A percentile compares a stretch with the other conserved stretches of the same genome.
These are phyloP conservation scores for Globisporangium rhizosaccharum DNA, from an alignment of 352 stramenopile species.

Conservation along the genomic window DNA sequence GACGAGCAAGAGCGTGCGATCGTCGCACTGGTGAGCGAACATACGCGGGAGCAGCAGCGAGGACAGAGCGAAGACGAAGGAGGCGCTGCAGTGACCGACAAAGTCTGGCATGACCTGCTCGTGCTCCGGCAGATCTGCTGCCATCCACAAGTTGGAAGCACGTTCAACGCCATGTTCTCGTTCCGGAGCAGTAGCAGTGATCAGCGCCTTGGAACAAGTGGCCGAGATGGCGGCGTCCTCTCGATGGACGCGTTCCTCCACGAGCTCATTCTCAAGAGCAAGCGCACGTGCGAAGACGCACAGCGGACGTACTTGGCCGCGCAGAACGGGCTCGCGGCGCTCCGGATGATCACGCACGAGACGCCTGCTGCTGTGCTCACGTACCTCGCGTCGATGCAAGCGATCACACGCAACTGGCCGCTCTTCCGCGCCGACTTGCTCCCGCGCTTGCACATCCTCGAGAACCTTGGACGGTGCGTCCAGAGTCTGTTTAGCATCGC, in stretches of 20 bases:
- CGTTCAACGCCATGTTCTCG: slow-evolving; percentile 15
- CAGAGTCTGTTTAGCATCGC: slow-evolving; percentile 12
- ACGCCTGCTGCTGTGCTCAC: slow-evolving; percentile 32
- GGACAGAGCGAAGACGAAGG: neutral
- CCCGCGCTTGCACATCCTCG: slow-evolving; percentile 57
- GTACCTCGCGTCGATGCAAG: slow-evolving; percentile 40
- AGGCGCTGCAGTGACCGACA: slow-evolving; percentile 22
- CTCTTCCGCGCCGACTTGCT: slow-evolving; percentile 65
- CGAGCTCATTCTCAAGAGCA: slow-evolving; percentile 58
- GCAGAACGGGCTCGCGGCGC: slow-evolving; percentile 61
- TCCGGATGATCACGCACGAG: slow-evolving; percentile 35
- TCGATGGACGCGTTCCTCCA: slow-evolving; percentile 81
- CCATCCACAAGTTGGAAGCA: slow-evolving; percentile 84
- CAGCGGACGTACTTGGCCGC: slow-evolving; percentile 73
- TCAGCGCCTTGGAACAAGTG: neutral
- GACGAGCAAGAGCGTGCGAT: slow-evolving; percentile 56
- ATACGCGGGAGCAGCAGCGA: slow-evolving; percentile 29
- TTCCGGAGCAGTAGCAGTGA: slow-evolving; percentile 1
- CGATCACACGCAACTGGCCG: slow-evolving; percentile 52
- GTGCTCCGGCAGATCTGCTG: slow-evolving; percentile 89
- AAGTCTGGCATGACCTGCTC: slow-evolving; percentile 67
- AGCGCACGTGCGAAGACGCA: slow-evolving; percentile 75
- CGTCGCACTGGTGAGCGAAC: slow-evolving; percentile 22
- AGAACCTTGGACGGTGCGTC: slow-evolving; percentile 48
- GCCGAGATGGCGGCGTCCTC: slow-evolving; percentile 26